Percentiles rank a stretch among this genome's conserved stretches.
These are phyloP conservation scores for Xylaria telfairii DNA, from an alignment of 495 filamentous ascomycete species.

Conservation along the genomic window DNA sequence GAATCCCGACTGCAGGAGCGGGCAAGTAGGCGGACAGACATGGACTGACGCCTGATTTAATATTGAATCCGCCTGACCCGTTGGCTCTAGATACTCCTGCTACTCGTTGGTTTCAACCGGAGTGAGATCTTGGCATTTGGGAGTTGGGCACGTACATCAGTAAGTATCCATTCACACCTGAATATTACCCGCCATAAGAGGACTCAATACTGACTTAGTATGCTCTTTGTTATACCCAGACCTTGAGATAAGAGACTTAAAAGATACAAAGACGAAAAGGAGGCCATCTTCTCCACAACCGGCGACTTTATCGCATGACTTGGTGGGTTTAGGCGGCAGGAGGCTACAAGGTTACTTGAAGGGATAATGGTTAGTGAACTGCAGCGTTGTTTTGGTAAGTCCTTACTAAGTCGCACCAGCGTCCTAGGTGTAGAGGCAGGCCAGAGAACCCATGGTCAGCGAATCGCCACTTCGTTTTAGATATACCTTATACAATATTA, in stretches of 20 bases:
- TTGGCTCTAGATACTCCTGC: background rate
- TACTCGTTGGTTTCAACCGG: background rate
- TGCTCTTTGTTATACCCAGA: background rate
- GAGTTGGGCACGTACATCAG: background rate
- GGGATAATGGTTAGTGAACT: background rate
- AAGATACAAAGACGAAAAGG: background rate
- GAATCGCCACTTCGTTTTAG: background rate
- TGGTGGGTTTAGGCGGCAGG: background rate
- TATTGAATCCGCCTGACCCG: background rate
- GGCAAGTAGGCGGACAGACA: background rate
- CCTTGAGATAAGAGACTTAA: background rate
- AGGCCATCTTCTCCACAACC: background rate
- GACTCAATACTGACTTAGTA: background rate
- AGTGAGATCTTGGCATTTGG: background rate
- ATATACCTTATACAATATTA: background rate
- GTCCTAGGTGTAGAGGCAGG: background rate
- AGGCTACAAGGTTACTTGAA: background rate
- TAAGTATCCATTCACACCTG: background rate
- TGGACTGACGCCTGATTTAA: slow-evolving; percentile 7
- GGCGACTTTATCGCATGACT: background rate
- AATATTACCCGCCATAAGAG: background rate
- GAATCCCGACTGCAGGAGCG: background rate
- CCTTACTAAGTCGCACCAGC: background rate
- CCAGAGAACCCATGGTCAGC: background rate
- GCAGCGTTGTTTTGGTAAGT: background rate